Base-by-base conservation (phyloP, 345 rosid species). In the Camelina sativa region DNA sequence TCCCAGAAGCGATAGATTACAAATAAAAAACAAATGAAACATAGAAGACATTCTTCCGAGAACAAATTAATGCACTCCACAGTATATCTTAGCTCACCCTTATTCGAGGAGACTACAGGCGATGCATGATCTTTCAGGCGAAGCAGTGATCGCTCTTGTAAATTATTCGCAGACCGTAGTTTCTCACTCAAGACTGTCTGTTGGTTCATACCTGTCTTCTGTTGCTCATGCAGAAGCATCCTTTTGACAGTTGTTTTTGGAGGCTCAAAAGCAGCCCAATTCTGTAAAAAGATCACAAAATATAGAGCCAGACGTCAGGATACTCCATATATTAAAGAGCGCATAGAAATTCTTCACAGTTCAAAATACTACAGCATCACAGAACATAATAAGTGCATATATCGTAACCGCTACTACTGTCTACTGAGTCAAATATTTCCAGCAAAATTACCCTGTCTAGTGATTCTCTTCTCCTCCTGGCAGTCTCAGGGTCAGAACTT, bases 231-330 rank as follows among this genome's bases (percentile, higher is more conserved):
- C 81, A 89, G 76, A 82, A 86, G 82, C 73, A 92, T 85, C 86
- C 99, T 86, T 82, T 88, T 92, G 46, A 92, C 90, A 64, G 91
- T 95, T 75, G 99, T 95, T 77, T 88, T 95, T 48, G 96, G 82
- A 62, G 99, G 98, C 82, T 87, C 91, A 81, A 87, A 95, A 75
- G 84, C 87, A 62, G 89, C 87, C 97, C 88, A 89, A 76, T 89
- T 88, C 99, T 95, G 87, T 64, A 83, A 61, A 43, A 63, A 69
- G 65, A 46, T 71, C 71, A 76, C 41, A 40, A 44, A 16, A 62
- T 22, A 44, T 62, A 53, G 52, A 59, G 65, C 19, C 23, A 52
- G 23, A 59, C 35, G 16, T 77, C 50, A 77, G 15, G 56, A 50
- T 72, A 17, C 22, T 40, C 8, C 17, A 9, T 20, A 30, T 37